Base-by-base conservation (phyloP, 2,329 filamentous ascomycete species). In the Talaromyces atroroseus region DNA sequence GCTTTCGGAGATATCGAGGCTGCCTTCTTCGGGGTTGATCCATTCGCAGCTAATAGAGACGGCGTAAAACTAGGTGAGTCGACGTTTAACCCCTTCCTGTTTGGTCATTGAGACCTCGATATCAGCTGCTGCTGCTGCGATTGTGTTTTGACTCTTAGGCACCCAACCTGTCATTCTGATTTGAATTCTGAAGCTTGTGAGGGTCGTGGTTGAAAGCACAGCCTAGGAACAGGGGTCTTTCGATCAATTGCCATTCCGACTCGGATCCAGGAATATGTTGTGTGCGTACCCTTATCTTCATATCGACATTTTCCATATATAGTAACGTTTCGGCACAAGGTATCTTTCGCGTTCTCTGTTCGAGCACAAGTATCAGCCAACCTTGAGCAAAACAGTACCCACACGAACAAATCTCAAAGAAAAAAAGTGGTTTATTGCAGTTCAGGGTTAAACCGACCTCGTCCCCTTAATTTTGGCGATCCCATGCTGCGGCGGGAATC, bases 1-100 rank as follows among this genome's bases (percentile, higher is more conserved):
- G 90, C 88, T 73, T 95, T 91, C 1, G 91, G 90, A 7, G 92
- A 94, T 61, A 97, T 91, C 11, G 73, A 70, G 8, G 86, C 86
- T 10, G 86, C 81, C 65, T 88, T 88, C 72, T 90, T 90, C 23
- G 68, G 60, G 12, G 68, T 68, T 1, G 68, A 68, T 36, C 72
- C 73, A 53, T 75, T 75, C 32, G 68, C 65, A 34, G 71, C 67
- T 16, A 73, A 58, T 26, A 71, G 53, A 14, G 82, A 76, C 38
- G 92, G 92, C 0, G 90, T 96, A 71, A 99, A 99, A 49, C 92
- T 90, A 12, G 94, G 92, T 8, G 94, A 97, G 67, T 97, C 94
- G 67, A 96, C 94, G 72, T 95, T 99, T 63, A 99, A 80, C 26
- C 87, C 80, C 72, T 91, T 94, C 73, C 90, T 74, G 62, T 62